Evolutionary conservation across 1,284 basidiomycete genomes (phyloP).

Genomic region (Agroathelia rolfsii): DNA sequence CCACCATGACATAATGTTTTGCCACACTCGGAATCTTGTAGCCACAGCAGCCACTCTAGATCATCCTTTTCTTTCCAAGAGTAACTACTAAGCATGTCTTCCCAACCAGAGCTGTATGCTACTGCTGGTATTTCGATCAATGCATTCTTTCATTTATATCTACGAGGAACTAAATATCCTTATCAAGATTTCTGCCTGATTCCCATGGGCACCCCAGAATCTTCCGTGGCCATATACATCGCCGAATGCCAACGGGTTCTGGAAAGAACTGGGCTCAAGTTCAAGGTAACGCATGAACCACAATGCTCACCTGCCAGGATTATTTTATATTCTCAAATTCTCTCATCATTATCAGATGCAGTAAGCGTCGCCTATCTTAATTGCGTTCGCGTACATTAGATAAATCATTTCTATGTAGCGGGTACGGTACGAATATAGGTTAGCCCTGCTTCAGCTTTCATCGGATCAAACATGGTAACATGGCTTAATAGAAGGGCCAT

Average conservation of each 20-base stretch:
- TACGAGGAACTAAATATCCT: slow-evolving; percentile 5
- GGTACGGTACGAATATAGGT: slow-evolving; percentile 87
- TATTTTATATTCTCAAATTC: slow-evolving; percentile 8
- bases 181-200: slow-evolving; percentile 72
- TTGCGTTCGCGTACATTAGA: slow-evolving; percentile 6
- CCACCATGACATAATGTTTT: too few relatives aligned
- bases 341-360: slow-evolving; percentile 47
- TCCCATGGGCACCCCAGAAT: slow-evolving; percentile 63
- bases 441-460: slow-evolving; percentile 12
- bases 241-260: slow-evolving; percentile 76
- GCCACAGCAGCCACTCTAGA: slow-evolving; percentile 4
- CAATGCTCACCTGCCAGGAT: background rate
- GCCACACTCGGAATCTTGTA: background rate
- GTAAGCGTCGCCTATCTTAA: slow-evolving; percentile 32
- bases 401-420: slow-evolving; percentile 33
- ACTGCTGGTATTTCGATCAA: slow-evolving; percentile 39
- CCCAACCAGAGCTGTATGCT: slow-evolving; percentile 53
- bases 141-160: slow-evolving; percentile 4
- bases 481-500: slow-evolving; percentile 59
- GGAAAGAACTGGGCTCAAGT: slow-evolving; percentile 71
- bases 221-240: slow-evolving; percentile 69
- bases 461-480: background rate
- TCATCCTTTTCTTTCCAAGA: slow-evolving; percentile 7
- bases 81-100: slow-evolving; percentile 19
- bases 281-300: slow-evolving; percentile 45